Percentiles rank a stretch among this genome's conserved stretches.
These are phyloP conservation scores for Xylariaceae sp. DNA, from an alignment of 2,329 filamentous ascomycete species.

Conservation along the genomic window DNA sequence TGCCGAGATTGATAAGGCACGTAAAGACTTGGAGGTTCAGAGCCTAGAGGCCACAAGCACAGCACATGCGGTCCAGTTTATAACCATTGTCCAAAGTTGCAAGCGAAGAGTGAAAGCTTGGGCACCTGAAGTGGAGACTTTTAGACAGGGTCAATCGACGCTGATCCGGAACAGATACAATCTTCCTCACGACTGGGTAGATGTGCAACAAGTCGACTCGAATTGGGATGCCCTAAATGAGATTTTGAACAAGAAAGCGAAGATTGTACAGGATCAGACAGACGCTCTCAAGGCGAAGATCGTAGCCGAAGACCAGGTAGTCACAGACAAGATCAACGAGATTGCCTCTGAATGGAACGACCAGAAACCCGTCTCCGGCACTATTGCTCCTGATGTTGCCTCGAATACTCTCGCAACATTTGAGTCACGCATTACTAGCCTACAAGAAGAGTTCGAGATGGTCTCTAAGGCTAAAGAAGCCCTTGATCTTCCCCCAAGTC, in stretches of 20 bases:
- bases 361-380: constrained; percentile 94
- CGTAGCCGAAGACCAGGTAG: constrained; percentile 84
- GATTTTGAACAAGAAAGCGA: constrained; percentile 84
- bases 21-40: constrained; percentile 85
- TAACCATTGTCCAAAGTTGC: constrained; percentile 94
- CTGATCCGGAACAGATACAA: constrained; percentile 89
- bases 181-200: constrained; percentile 89
- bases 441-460: constrained; percentile 87
- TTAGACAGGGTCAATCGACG: constrained; percentile 91
- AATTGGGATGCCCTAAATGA: constrained; percentile 95
- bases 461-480: constrained; percentile 96
- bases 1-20: constrained; percentile 84
- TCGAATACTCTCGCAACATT: constrained; percentile 78
- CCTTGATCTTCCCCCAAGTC: constrained; percentile 76
- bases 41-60: constrained; percentile 93
- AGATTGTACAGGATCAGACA: constrained; percentile 93
- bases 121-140: constrained; percentile 94
- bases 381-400: constrained; percentile 84
- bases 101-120: constrained; percentile 90
- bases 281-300: constrained; percentile 96
- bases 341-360: constrained; percentile 87
- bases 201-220: constrained; percentile 92
- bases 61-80: constrained; percentile 95
- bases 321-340: constrained; percentile 82
- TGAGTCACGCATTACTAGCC: constrained; percentile 75